Evolutionary conservation across 2,329 filamentous ascomycete species (phyloP), one percentile per base, ranked within the genome.

Genomic region (Fusarium mangiferae): DNA sequence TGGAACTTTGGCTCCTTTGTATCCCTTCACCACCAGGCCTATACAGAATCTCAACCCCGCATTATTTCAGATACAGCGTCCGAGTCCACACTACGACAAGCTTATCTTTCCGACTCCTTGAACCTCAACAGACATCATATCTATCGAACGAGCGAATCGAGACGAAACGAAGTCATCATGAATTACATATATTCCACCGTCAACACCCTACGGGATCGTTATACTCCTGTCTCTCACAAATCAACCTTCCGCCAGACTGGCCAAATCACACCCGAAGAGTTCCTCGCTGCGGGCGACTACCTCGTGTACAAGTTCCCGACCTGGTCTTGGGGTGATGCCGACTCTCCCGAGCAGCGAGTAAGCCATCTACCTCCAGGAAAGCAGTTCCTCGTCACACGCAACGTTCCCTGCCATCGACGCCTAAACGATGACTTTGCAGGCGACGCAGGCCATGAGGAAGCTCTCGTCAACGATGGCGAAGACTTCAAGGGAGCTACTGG

Each of bases 281-380:
- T 99, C 83, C 88, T 98, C 57, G 92, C 93, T 8, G 96, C 96
- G 7, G 96, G 96, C 78, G 96, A 99, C 86, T 99, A 98, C 82
- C 91, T 99, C 42, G 95, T 98, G 80, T 98, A 97, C 91, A 98
- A 98, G 87, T 99, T 99, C 85, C 96, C 96, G 14, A 97, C 96
- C 66, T 99, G 96, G 96, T 93, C 94, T 56, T 99, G 96, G 96
- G 91, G 93, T 75, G 94, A 96, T 78, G 95, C 96, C 75, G 93
- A 96, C 62, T 90, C 91, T n/a, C 90, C 92, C 4, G 88, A 90
- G 70, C 94, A 94, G 82, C 92, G 95, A 73, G 93, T 94, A 62
- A 86, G 87, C 74, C 94, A 97, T 81, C 90, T 99, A 8, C 96
- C 96, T 2, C 85, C 91, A 0, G 94, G 93, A 58, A 99, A 98